Base-by-base conservation (phyloP, 164 flowering plant species). In the Tinospora cordifolia region DNA sequence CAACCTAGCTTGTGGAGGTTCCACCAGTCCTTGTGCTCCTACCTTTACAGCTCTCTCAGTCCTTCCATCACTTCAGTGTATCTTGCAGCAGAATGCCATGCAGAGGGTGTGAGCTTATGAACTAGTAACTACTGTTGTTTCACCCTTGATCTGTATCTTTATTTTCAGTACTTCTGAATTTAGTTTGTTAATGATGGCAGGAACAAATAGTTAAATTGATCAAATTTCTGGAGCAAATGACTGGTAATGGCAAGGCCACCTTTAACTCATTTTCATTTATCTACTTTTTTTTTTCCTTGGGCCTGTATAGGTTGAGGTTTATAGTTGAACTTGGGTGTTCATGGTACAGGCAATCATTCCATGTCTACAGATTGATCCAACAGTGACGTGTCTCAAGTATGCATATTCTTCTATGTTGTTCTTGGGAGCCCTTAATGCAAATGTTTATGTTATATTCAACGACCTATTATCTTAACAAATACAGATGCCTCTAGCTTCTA, bases 61-160 rank as follows among this genome's bases (percentile, higher is more conserved):
- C 76, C 84, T 88, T 73, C 91, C 92, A 65, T 81, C 89, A 58
- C 75, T 92, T 83, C 98, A 90, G 36, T 77, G 64, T 69, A 78
- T 86, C 67, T 76, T 86, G 78, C 87, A 82, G 75, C 87, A 84
- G 51, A 88, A 85, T 60, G 60, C 79, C 46, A 78, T 81, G 81
- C 88, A 85, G 73, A 81, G 82, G 84, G 93, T 88, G 69, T 24
- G 80, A 17, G 34, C 24, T 7, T 21, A 19, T 68, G 47, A 27
- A 6, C 17, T 36, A 27, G 25, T 24, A 27, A 6, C 17, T 36
- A 27, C 34, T 24, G 66, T 22, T 54, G 36, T 39, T 11, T 63
- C 22, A 13, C 49, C 68, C 19, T 54, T 59, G 69, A 36, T 65
- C 73, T 25, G 41, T 58, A 8, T 17, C 1, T 24, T 41, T 46